Conservation (phyloP, 1,139 yeast genomes). For the Hansenula lynferdii region DNA sequence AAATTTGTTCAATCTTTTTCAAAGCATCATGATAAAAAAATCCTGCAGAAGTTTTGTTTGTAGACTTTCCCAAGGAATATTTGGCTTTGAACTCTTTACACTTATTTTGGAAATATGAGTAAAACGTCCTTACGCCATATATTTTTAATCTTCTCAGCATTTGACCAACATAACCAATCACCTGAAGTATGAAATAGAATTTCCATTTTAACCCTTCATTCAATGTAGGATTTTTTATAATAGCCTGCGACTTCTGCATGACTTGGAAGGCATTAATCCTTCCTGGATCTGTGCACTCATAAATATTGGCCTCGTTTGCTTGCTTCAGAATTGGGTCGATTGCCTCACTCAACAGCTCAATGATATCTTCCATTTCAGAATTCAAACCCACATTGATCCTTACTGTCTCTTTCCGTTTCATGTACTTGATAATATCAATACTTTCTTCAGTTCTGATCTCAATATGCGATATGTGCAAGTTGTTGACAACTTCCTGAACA, state of each 20-base stretch:
- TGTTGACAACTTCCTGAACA: constrained; percentile 78
- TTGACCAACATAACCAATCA: constrained; percentile 74
- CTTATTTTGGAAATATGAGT: constrained; percentile 56
- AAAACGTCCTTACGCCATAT: constrained; percentile 81
- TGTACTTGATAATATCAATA: constrained; percentile 72
- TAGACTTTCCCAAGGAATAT: constrained; percentile 38
- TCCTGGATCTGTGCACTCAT: constrained; percentile 59
- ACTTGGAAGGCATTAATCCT: constrained; percentile 69
- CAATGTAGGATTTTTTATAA: constrained; percentile 45
- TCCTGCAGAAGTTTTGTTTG: constrained; percentile 54
- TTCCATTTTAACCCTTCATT: constrained; percentile 73
- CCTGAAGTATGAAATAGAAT: constrained; percentile 52
- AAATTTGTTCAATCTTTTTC: constrained; percentile 36
- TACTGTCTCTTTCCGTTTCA: constrained; percentile 64
- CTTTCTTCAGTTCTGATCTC: constrained; percentile 87
- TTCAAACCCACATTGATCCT: constrained; percentile 52
- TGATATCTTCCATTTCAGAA: constrained; percentile 46
- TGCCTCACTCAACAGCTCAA: constrained; percentile 52
- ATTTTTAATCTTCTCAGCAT: constrained; percentile 62
- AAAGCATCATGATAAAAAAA: constrained; percentile 53
- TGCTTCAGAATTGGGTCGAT: constrained; percentile 57
- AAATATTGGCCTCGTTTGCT: constrained; percentile 60
- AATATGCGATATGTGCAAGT: constrained; percentile 66
- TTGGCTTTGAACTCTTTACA: constrained; percentile 55
- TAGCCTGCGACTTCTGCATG: constrained; percentile 60